Evolutionary conservation across 805 yeast genomes (phyloP), one percentile per base, ranked within the genome.

Genomic region (Kodamaea restingae): DNA sequence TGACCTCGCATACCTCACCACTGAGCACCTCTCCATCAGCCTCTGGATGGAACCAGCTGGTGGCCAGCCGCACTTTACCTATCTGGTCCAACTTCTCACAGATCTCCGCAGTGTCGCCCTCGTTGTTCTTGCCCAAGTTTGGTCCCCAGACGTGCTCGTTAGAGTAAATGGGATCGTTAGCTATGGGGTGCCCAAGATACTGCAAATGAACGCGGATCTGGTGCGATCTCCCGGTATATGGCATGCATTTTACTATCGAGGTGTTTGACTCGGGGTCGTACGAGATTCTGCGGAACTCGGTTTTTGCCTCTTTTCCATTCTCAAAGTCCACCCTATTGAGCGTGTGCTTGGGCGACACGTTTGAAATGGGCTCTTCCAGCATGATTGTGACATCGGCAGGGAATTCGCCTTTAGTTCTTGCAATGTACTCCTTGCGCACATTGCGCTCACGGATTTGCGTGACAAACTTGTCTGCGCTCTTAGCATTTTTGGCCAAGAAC

Each of bases 131-230:
- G 3, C 97, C 98, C 32, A 93, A 59, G 0, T 56, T 48, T 0
- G 71, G 62, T 0, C 98, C 98, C 96, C 97, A 93, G 0, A 87
- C 80, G 12, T 61, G 58, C 11, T 72, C 75, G 50, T 85, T 86
- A 2, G 96, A 83, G 54, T 88, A 91, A 1, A 90, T 71, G 0
- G 97, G 97, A 46, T 68, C 74, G 47, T 68, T 68, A 32, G 74
- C 74, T 25, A 68, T 65, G 1, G 73, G 71, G 41, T 69, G 75
- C 0, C 97, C 97, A n/a, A 93, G 50, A 48, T 71, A 83, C 60
- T 90, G 96, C 41, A 93, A 63, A 64, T 93, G 98, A 1, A 93
- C 95, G 44, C 98, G 69, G 36, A 93, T 88, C 57, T 91, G 98
- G 59, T 91, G 98, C 0, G 97, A 88, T 54, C 98, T 71, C 0